phyloP scores from a whole-genome alignment of 345 rosid genomes.

The sweet orange (Citrus sinensis) region DVS_A1.0 CM039163.1:39045001-39045500 shows the following conservation, averaged over 20 bases:
- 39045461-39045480: conserved; percentile 18
- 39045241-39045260: not conserved
- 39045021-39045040: conserved; percentile 7
- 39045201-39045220: not conserved
- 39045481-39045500: conserved; percentile 72
- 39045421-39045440: not conserved
- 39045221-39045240: not conserved
- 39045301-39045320: not conserved
- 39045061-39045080: conserved; percentile 91
- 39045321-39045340: not conserved
- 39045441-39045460: not conserved
- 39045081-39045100: conserved; percentile 87
- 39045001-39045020: not conserved
- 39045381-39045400: not conserved
- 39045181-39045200: conserved; percentile 16
- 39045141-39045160: conserved; percentile 21
- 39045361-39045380: not conserved
- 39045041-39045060: conserved; percentile 46
- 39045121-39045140: conserved; percentile 93
- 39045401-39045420: conserved; percentile 6
- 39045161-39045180: conserved; percentile 3
- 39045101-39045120: conserved; percentile 84
- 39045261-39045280: not conserved
- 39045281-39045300: not conserved
- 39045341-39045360: not conserved